A percentile compares a stretch with the other conserved stretches of the same genome.
Conservation (phyloP, 192 early-diverging fungal genomes). For the Cetraspora pellucida region DNA sequence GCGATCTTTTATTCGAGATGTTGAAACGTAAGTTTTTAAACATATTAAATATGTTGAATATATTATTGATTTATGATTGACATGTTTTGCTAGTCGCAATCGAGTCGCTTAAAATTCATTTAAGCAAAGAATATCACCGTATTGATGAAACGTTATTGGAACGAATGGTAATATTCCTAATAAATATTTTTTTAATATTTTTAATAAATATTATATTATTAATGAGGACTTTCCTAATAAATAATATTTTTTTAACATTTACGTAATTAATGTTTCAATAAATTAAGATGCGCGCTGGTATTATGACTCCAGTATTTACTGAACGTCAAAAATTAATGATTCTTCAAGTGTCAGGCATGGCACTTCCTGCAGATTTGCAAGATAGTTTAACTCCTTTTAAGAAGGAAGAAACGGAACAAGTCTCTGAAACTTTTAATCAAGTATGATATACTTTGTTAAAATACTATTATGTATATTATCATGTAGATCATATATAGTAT, state of each 20-base stretch:
- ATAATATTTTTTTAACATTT: conserved; percentile 35
- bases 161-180: conserved; percentile 63
- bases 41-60: neutral
- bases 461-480: neutral
- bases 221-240: neutral
- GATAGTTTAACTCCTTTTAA: conserved; percentile 39
- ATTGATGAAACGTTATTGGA: conserved; percentile 59
- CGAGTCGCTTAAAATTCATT: conserved; percentile 63
- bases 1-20: conserved; percentile 76
- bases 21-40: conserved; percentile 47
- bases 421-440: neutral
- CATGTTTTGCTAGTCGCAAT: conserved; percentile 50
- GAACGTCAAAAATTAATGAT: conserved; percentile 73
- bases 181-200: conserved; percentile 59
- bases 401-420: conserved; percentile 14
- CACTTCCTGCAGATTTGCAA: conserved; percentile 43
- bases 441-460: neutral
- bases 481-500: neutral
- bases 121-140: conserved; percentile 58
- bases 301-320: conserved; percentile 72
- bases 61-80: neutral
- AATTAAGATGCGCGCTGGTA: conserved; percentile 63
- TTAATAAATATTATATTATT: too few relatives aligned
- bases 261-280: neutral
- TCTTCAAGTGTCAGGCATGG: conserved; percentile 43